Evolutionary conservation across 495 filamentous ascomycete species (phyloP).

Genomic region (Penicillium alfredii): DNA sequence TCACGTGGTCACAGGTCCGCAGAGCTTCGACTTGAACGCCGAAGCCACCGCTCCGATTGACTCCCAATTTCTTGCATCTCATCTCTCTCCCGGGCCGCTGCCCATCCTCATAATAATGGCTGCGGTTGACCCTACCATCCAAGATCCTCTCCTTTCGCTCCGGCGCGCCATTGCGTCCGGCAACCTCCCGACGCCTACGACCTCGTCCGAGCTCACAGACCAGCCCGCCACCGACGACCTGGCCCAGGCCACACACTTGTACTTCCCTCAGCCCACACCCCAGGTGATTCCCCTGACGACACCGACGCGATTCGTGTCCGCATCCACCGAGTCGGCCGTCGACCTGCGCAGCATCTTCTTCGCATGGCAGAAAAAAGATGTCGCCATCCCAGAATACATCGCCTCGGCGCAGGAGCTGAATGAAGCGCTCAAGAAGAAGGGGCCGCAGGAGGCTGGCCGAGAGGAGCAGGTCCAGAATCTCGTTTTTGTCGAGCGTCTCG

Average conservation of each 20-base stretch:
- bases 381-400: conserved; percentile 83
- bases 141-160: conserved; percentile 73
- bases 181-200: conserved; percentile 60
- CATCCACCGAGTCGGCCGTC: conserved; percentile 55
- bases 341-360: conserved; percentile 94
- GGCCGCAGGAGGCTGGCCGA: conserved; percentile 42
- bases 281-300: conserved; percentile 66
- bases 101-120: conserved; percentile 19
- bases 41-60: too few relatives aligned
- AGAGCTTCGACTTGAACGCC: conserved; percentile 6
- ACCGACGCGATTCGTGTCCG: conserved; percentile 77
- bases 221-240: conserved; percentile 50
- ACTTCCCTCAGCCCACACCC: conserved; percentile 60
- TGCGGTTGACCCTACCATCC: conserved; percentile 32
- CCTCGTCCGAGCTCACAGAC: conserved; percentile 51
- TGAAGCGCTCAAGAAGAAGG: conserved; percentile 61
- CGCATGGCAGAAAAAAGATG: conserved; percentile 87
- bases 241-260: conserved; percentile 73
- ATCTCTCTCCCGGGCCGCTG: conserved; percentile 12
- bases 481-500: conserved; percentile 81
- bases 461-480: conserved; percentile 65
- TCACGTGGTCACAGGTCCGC: conserved; percentile 8
- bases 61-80: conserved; percentile 5
- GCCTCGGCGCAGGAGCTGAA: conserved; percentile 73
- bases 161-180: conserved; percentile 69